Evolutionary conservation across 352 stramenopile genomes (phyloP), one percentile per base, ranked within the genome.

Genomic region (Hyaloperonospora arabidopsidis): DNA sequence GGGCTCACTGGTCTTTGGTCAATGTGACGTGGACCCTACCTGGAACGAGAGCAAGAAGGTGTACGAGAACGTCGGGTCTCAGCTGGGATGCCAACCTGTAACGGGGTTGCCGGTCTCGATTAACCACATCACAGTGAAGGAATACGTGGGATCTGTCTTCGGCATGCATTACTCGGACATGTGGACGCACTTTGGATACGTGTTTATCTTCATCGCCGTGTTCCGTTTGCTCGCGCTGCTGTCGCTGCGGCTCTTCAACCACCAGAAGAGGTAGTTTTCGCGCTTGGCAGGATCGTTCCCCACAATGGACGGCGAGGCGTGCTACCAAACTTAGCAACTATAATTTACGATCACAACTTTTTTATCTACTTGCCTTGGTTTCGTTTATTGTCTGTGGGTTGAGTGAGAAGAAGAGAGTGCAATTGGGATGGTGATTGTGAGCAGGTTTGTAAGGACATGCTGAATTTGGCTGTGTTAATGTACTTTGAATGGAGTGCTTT

Each of bases 131-230:
- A 48, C 43, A 1, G 19, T 48, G 8, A 48, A 48, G 22, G 43
- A 34, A 10, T 48, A 48, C 43, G 40, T 67, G 18, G 58, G 72
- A 13, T 57, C 46, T 12, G 60, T 68, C 22, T 68, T 61, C 39
- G 45, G 46, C 19, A 55, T 59, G 45, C 35, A 60, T 18, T 38
- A 61, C 34, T 43, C 45, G 19, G 54, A 63, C 81, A 62, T 74
- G 63, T 65, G 66, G 69, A 21, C 23, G 12, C 45, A 66, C 57
- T 71, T 72, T 49, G 54, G 59, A 41, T 58, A 70, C 45, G 53
- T 65, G 15, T 49, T 73, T 12, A 49, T 63, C 43, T 48, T 35
- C 21, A 48, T 48, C 22, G 43, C 14, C 1, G 43, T 48, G 11
- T 48, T 48, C 22, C 43, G 43, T 19, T 1, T 48, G 6, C 22